Base-by-base conservation (phyloP, 2,329 filamentous ascomycete genomes). In the Microdochium bolleyi region DNA sequence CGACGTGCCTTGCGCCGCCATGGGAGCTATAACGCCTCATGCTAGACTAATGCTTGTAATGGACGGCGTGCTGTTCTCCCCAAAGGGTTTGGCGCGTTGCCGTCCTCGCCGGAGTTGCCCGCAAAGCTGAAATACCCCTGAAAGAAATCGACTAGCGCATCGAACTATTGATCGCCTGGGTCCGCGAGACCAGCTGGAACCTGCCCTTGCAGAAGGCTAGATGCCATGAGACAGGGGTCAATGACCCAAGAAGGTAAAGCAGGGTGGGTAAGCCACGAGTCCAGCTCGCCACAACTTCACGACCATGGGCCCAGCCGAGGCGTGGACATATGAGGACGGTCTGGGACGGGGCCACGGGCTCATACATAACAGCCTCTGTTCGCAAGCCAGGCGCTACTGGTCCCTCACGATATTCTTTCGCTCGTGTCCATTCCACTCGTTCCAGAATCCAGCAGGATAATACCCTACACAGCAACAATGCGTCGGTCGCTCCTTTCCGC, bases 1-100 rank as follows among this genome's bases (percentile, higher is more conserved):
- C 57, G 24, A 58, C 54, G 13, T 69, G 65, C 48, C 55, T 58
- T 54, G 52, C 53, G 22, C 55, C 55, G 5, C 57, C 57, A 1
- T 58, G 55, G 21, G 57, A 57, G 30, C 8, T 34, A 34, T 34
- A 14, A 34, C 30, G 30, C 14, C 30, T 34, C n/a, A n/a, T n/a
- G n/a, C n/a, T n/a, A n/a, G n/a, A n/a, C n/a, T n/a, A n/a, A n/a
- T n/a, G n/a, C n/a, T n/a, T n/a, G n/a, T n/a, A n/a, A n/a, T n/a
- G n/a, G n/a, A n/a, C n/a, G n/a, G n/a, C n/a, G n/a, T n/a, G n/a
- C n/a, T n/a, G n/a, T n/a, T n/a, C n/a, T n/a, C n/a, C n/a, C n/a
- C n/a, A n/a, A n/a, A n/a, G n/a, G n/a, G n/a, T n/a, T n/a, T n/a
- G n/a, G n/a, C n/a, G n/a, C n/a, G n/a, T 30, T 30, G 27, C 27